phyloP scores from a whole-genome alignment of 768 basidiomycete genomes.

The Auriscalpium microsporum region DNA sequence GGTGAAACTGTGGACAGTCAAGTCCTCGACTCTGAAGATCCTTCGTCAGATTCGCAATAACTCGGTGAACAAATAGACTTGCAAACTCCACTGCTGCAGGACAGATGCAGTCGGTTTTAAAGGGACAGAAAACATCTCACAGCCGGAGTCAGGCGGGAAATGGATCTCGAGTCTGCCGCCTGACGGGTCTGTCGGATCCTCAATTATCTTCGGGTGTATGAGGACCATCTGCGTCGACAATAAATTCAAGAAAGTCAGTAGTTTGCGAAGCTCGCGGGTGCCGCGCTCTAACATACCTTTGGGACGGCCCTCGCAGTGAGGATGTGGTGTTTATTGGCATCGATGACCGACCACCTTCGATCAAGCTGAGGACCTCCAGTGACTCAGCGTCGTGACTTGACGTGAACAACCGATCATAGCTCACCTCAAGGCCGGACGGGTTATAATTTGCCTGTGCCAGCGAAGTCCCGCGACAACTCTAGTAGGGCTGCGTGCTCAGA shows the following conservation, averaged over 20 bases:
- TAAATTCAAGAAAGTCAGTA: neutral
- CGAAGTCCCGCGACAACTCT: constrained; percentile 3
- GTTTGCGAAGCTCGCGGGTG: neutral
- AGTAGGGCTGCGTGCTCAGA: neutral
- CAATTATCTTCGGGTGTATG: constrained; percentile 46
- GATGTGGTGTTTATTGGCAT: constrained; percentile 40
- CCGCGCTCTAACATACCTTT: constrained; percentile 33
- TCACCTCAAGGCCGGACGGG: neutral
- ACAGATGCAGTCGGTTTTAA: constrained; percentile 36
- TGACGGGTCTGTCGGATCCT: constrained; percentile 35
- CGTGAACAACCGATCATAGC: neutral
- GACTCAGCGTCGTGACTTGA: neutral
- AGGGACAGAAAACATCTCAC: constrained; percentile 50
- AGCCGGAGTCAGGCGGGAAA: constrained; percentile 53
- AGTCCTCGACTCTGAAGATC: constrained; percentile 40
- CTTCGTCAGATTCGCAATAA: neutral
- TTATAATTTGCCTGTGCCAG: neutral
- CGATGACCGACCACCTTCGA: constrained; percentile 62
- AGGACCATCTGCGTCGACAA: constrained; percentile 49
- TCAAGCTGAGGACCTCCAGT: constrained; percentile 48
- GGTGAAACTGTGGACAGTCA: constrained; percentile 39
- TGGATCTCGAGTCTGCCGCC: constrained; percentile 43
- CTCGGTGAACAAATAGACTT: constrained; percentile 18
- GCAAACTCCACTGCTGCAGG: constrained; percentile 44
- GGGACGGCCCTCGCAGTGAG: constrained; percentile 61